phyloP scores from a whole-genome alignment of 192 early-diverging fungal genomes.

The Backusella sp. region DNA sequence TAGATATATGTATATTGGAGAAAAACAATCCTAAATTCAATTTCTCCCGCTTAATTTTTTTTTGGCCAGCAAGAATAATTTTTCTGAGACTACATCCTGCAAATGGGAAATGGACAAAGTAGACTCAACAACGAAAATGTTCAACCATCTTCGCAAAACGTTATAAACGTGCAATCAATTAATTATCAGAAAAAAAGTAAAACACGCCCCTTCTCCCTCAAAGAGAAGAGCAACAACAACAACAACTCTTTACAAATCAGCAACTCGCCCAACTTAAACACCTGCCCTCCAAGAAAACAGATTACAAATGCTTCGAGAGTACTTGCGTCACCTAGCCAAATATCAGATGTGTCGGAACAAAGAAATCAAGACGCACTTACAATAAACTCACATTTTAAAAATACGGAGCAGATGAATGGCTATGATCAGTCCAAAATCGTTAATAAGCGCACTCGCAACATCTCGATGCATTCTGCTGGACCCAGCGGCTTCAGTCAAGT shows the following conservation, averaged over 20 bases:
- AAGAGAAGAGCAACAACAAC: neutral
- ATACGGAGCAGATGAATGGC: neutral
- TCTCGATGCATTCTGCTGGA: neutral
- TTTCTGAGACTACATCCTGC: neutral
- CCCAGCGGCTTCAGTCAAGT: neutral
- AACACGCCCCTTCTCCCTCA: neutral
- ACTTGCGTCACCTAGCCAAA: neutral
- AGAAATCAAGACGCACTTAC: neutral
- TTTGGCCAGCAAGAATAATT: neutral
- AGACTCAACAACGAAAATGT: conserved; percentile 6
- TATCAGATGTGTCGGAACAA: neutral
- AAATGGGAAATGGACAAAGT: conserved; percentile 9
- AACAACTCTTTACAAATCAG: neutral
- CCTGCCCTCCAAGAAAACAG: neutral
- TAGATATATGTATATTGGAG: neutral
- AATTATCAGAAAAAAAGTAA: neutral
- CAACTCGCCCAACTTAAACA: neutral
- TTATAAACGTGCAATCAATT: neutral
- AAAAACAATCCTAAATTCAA: neutral
- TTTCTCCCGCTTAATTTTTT: neutral
- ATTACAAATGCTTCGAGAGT: neutral
- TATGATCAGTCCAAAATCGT: neutral
- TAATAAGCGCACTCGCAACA: neutral
- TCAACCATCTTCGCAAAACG: neutral
- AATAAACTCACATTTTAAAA: neutral